Evolutionary conservation across 2,329 filamentous ascomycete genomes (phyloP).

Genomic region (Colletotrichum brevisporum): DNA sequence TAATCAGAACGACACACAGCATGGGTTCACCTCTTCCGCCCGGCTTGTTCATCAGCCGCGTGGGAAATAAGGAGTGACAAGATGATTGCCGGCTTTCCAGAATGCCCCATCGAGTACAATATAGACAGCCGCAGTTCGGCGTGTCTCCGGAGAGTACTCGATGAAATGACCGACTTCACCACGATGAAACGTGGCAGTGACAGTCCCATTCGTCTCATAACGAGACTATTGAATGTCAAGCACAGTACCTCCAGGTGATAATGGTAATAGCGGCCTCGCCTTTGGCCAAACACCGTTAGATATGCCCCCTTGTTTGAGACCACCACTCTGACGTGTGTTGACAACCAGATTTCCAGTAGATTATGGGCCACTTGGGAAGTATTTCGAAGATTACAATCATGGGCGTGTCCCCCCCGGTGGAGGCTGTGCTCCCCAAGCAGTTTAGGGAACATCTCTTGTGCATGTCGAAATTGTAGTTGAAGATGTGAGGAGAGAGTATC

Average conservation of each 20-base stretch:
- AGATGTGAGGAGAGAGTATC: too few relatives aligned
- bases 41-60: background rate
- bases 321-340: background rate
- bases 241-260: constrained; percentile 2
- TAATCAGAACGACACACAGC: constrained; percentile 17
- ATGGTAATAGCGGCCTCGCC: constrained; percentile 2
- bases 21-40: constrained; percentile 9
- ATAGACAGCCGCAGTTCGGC: background rate
- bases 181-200: constrained; percentile 8
- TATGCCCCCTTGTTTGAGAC: background rate
- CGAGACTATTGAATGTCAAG: constrained; percentile 6
- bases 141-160: constrained; percentile 14
- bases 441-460: too few relatives aligned
- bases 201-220: background rate
- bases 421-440: too few relatives aligned
- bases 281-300: constrained; percentile 9
- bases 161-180: background rate
- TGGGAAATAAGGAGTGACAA: background rate
- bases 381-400: too few relatives aligned
- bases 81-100: constrained; percentile 1
- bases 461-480: too few relatives aligned
- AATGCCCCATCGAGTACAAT: background rate
- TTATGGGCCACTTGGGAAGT: too few relatives aligned
- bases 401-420: too few relatives aligned
- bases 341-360: too few relatives aligned